A percentile compares a stretch with the other conserved stretches of the same genome.
Conservation (phyloP, 108 stramenopile species). For the Nitzschia sp. region DNA sequence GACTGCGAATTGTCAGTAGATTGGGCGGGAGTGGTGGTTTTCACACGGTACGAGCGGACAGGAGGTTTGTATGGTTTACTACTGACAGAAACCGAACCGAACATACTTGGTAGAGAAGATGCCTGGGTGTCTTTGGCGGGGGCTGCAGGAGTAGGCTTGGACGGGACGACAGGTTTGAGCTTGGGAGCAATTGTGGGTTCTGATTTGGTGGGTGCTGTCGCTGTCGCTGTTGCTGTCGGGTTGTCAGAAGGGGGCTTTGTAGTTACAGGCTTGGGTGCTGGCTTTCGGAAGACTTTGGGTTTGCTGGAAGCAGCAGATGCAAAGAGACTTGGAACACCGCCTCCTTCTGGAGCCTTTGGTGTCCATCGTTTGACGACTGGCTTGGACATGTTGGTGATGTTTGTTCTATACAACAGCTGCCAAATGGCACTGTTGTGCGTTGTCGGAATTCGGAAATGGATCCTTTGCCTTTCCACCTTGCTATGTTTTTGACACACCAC, state of each 20-base stretch:
- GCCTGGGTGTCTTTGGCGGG: not conserved
- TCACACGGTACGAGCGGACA: not conserved
- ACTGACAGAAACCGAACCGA: not conserved
- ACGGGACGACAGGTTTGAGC: not conserved
- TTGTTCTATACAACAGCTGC: no score
- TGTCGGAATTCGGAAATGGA: no score
- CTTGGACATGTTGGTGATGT: not conserved
- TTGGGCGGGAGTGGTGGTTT: not conserved
- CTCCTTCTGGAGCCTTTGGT: constrained; percentile 13
- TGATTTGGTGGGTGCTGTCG: not conserved
- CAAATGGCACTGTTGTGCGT: no score
- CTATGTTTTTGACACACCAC: no score
- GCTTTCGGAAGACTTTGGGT: not conserved
- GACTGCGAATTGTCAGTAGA: not conserved
- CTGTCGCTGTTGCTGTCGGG: no score
- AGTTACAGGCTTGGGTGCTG: not conserved
- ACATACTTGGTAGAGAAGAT: not conserved
- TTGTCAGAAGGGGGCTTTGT: not conserved
- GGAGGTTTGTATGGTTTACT: not conserved
- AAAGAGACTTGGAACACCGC: constrained; percentile 15
- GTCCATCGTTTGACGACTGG: constrained; percentile 15
- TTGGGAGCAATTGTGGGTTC: not conserved
- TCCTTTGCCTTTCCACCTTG: no score
- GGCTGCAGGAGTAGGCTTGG: not conserved
- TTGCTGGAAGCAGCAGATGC: not conserved